Conservation (phyloP, 2,329 filamentous ascomycete genomes). For the Epichloe bromicola region DNA sequence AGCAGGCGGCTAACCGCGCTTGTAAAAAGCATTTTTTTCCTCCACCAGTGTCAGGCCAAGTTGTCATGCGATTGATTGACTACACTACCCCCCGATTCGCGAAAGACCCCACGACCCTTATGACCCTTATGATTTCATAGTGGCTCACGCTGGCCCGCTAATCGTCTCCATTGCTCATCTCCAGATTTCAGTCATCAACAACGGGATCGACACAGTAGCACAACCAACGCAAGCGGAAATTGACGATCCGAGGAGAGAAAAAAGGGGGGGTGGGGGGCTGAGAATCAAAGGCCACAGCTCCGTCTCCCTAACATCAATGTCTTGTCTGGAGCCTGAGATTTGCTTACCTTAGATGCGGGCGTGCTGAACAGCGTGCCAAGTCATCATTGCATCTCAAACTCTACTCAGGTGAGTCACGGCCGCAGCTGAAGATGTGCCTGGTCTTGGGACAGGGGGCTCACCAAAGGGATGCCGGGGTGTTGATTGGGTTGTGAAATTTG, state of each 20-base stretch:
- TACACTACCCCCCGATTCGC: background rate
- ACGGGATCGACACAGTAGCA: background rate
- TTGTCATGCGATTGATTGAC: background rate
- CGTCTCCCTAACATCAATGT: too few relatives aligned
- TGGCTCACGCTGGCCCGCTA: slow-evolving; percentile 2
- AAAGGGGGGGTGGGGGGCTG: too few relatives aligned
- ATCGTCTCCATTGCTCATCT: slow-evolving; percentile 3
- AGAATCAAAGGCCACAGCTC: too few relatives aligned
- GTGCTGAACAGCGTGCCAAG: background rate
- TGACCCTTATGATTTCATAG: slow-evolving; percentile 4
- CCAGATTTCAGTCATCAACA: background rate
- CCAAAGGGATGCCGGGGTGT: background rate
- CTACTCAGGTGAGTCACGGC: background rate
- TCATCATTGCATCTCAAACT: background rate
- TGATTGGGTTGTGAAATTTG: background rate
- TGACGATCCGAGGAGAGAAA: too few relatives aligned
- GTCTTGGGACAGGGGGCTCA: background rate
- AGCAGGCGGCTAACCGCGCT: too few relatives aligned
- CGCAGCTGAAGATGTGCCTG: background rate
- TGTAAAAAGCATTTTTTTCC: background rate
- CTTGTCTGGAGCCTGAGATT: too few relatives aligned
- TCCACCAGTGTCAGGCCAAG: background rate
- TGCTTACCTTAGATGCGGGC: too few relatives aligned
- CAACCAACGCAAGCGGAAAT: background rate
- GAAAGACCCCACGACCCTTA: slow-evolving; percentile 2